Evolutionary conservation across 768 basidiomycete species (phyloP), one percentile per base, ranked within the genome.

Genomic region (Amanita thiersii): DNA sequence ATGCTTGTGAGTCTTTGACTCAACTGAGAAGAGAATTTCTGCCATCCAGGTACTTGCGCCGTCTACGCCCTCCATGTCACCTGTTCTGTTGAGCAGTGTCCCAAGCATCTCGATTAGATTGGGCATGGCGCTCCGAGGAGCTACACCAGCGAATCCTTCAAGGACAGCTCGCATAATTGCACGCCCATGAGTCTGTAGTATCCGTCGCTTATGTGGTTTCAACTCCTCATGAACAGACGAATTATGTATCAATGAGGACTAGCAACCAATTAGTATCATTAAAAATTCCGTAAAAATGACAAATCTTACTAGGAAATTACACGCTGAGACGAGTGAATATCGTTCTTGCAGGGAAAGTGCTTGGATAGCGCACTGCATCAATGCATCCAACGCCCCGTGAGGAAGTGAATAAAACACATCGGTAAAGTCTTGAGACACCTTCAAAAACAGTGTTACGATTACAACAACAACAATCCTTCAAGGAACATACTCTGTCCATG

Each of bases 31-130:
- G 24, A 97, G 55, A 7, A 89, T 74, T 37, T 77, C 77, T 28
- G 70, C 63, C 57, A 91, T 76, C 90, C 91, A 96, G 0, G 60
- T 67, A 37, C 72, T 68, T 40, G 62, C 65, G 5, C 55, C 57
- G 8, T 55, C 44, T 12, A 55, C 59, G 6, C 52, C 53, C 43
- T 56, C 58, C 49, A 52, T 41, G 24, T 63, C 59, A 42, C 56
- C 58, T 24, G 60, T 56, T 40, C 84, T 71, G 10, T 69, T 70
- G 20, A 81, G 65, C 5, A 94, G 57, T 29, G 72, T 75, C 2
- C 79, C 77, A 19, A 97, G 62, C 21, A 96, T 60, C 50, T 94
- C 91, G 3, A 88, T 82, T 19, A 96, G 68, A 55, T 94, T 94
- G 14, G 76, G 81, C 3, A 83, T 79, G 12, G 77, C 81, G 17